Evolutionary conservation across 2,329 filamentous ascomycete genomes (phyloP).

Genomic region (Epichloe sibirici): DNA sequence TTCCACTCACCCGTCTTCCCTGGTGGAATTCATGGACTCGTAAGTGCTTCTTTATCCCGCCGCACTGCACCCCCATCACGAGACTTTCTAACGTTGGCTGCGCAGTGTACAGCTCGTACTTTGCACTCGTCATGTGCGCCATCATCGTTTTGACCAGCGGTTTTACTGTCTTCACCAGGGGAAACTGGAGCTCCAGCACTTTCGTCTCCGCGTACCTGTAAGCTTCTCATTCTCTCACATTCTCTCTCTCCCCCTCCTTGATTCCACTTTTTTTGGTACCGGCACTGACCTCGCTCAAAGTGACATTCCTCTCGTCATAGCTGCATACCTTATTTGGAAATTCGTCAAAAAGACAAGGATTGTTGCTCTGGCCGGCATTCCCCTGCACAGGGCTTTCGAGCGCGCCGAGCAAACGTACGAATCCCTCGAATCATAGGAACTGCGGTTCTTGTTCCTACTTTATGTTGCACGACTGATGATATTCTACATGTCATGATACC

Average conservation of each 20-base stretch:
- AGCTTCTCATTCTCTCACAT: conserved; percentile 16
- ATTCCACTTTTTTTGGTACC: not conserved
- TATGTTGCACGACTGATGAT: not conserved
- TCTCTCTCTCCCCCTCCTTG: too few relatives aligned
- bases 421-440: conserved; percentile 5
- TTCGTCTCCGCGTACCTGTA: conserved; percentile 54
- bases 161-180: conserved; percentile 49
- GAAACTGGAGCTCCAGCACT: conserved; percentile 42
- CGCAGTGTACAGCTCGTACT: conserved; percentile 47
- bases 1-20: conserved; percentile 37
- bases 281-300: conserved; percentile 19
- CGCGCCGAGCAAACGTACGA: conserved; percentile 24
- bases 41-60: conserved; percentile 22
- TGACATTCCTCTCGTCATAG: conserved; percentile 46
- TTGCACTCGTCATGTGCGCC: conserved; percentile 46
- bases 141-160: conserved; percentile 59
- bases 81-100: conserved; percentile 4
- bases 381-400: conserved; percentile 38
- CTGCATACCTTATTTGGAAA: conserved; percentile 52
- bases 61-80: not conserved
- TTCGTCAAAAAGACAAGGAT: conserved; percentile 48
- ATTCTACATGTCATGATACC: not conserved
- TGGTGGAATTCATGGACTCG: conserved; percentile 53
- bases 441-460: not conserved
- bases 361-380: conserved; percentile 36